Evolutionary conservation across 495 filamentous ascomycete species (phyloP).

Genomic region (Tuber borchii): DNA sequence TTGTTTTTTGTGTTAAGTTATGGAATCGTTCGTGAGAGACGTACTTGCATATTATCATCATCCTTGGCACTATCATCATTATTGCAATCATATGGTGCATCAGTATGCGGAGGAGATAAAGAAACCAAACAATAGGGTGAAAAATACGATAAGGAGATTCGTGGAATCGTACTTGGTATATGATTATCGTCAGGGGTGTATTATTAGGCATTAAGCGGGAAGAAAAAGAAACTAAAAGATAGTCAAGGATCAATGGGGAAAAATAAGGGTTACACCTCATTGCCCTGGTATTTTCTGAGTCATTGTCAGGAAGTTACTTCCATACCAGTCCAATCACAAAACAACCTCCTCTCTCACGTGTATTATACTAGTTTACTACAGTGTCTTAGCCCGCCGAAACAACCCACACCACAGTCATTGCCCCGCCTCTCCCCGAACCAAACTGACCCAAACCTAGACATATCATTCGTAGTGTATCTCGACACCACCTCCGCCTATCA

Average conservation of each 20-base stretch:
- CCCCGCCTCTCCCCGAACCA: neutral
- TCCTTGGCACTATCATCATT: neutral
- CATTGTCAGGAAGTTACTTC: neutral
- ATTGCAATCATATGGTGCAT: neutral
- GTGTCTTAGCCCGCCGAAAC: neutral
- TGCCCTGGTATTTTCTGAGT: neutral
- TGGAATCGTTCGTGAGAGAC: neutral
- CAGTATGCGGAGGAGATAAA: neutral
- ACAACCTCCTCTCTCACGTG: neutral
- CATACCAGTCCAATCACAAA: neutral
- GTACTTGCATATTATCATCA: neutral
- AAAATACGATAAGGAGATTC: neutral
- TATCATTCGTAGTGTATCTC: neutral
- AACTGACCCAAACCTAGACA: neutral
- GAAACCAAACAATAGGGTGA: neutral
- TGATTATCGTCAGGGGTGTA: neutral
- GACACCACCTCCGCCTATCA: neutral
- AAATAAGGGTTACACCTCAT: neutral
- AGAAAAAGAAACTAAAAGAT: neutral
- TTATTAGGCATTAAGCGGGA: neutral
- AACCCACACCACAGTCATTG: neutral
- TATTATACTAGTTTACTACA: neutral
- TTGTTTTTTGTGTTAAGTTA: neutral
- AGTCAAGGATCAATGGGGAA: neutral
- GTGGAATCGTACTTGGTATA: neutral